Conservation (phyloP, 805 yeast genomes). For the Pichia rugopelliculosa region DNA sequence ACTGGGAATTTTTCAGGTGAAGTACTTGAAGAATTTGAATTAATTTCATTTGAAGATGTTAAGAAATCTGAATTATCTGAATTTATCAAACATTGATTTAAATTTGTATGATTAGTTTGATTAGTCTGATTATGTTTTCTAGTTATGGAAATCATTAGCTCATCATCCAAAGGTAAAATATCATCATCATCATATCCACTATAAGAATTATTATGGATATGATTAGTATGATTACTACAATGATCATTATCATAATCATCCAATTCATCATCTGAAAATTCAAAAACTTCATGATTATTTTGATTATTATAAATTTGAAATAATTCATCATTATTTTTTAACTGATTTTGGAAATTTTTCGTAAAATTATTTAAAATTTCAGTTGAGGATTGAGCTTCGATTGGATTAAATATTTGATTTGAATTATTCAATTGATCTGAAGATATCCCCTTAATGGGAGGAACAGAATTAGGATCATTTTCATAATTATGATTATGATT, state of each 20-base stretch:
- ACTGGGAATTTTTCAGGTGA: too few relatives aligned
- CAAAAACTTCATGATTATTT: neutral
- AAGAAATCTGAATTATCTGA: neutral
- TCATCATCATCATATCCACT: neutral
- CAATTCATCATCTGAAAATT: conserved; percentile 6
- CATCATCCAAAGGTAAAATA: conserved; percentile 12
- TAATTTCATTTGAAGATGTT: neutral
- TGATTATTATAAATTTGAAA: neutral
- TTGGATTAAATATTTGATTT: neutral
- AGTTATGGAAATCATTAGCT: conserved; percentile 5
- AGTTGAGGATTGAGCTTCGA: neutral
- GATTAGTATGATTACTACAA: neutral
- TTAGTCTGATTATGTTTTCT: neutral
- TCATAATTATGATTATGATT: neutral
- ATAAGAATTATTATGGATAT: neutral
- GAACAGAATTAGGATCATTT: too few relatives aligned
- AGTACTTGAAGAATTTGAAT: neutral
- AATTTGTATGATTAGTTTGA: neutral
- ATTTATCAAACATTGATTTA: neutral
- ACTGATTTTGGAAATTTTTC: conserved; percentile 1
- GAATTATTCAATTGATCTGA: neutral
- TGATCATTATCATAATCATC: conserved; percentile 1
- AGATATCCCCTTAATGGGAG: too few relatives aligned
- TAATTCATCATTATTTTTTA: conserved; percentile 1
- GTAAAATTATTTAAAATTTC: conserved; percentile 1